Evolutionary conservation across 1,284 basidiomycete genomes (phyloP), one percentile per base, ranked within the genome.

Genomic region (Leccinum solheimii): DNA sequence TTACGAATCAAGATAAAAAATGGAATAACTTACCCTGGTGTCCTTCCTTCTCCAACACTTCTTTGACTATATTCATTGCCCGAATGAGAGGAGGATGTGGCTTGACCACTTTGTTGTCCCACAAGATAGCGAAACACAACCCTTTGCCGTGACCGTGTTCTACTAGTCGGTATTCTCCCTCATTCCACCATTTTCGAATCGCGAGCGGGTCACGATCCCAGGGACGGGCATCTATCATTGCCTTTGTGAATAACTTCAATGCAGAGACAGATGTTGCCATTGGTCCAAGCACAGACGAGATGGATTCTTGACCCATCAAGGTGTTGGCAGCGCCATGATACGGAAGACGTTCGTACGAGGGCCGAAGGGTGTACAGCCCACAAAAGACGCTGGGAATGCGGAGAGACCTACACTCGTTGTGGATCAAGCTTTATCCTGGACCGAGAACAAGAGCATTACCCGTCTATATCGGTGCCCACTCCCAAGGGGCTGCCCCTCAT

Each of bases 21-120:
- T 52, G 11, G 5, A 3, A 30, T 19, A 11, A 23, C 70, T 58
- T 61, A 84, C 86, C 85, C 68, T 81, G 79, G 69, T 94, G 91
- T 0, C 93, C 92, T 10, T 87, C 87, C 8, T 78, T 81, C 56
- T 84, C 68, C 16, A 95, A 75, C 0, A 87, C 88, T 1, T 77
- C 74, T 71, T 85, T 86, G 3, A 83, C 81, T 61, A 81, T 79
- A 63, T 83, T 78, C 62, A 95, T 75, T 0, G 86, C 91, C 38
- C 91, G 79, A 10, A 72, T 74, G n/a, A 94, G 75, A 0, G 93
- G 91, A 0, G 92, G 91, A 62, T 90, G 86, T 1, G 92, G 92
- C 10, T 77, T 75, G 11, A 85, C 76, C 5, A 83, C 64, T 4
- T 84, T 87, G 69, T 90, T 82, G 67, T 91, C 80, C 82, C 83